Percentiles rank a stretch among this genome's conserved stretches.
phyloP scores from a whole-genome alignment of 1,284 basidiomycete species.

The Lignosus rhinocerotis region DNA sequence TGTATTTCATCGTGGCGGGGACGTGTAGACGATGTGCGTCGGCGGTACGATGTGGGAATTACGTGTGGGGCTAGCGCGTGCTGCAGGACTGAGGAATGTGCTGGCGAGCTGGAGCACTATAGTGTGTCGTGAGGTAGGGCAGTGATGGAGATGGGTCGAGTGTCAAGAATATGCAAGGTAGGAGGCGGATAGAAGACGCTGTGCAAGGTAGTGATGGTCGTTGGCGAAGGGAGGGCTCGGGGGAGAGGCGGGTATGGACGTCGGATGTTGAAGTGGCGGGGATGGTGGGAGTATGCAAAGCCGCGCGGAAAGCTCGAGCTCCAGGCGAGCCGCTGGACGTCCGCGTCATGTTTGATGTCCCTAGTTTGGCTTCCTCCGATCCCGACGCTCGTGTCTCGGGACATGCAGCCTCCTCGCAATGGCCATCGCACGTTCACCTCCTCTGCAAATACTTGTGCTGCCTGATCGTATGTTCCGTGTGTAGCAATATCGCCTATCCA shows the following conservation, averaged over 20 bases:
- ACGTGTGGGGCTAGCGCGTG: neutral
- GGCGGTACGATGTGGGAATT: neutral
- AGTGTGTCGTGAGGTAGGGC: neutral
- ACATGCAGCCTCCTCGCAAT: neutral
- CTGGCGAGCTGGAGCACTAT: neutral
- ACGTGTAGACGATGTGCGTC: neutral
- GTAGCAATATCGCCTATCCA: too few relatives aligned
- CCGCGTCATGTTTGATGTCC: constrained; percentile 12
- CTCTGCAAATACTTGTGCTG: too few relatives aligned
- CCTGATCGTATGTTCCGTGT: too few relatives aligned
- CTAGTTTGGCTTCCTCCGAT: constrained; percentile 21
- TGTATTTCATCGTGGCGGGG: constrained; percentile 76
- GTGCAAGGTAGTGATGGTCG: neutral
- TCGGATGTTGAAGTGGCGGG: neutral
- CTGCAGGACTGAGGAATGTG: constrained; percentile 2
- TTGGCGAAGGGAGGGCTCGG: neutral
- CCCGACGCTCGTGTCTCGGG: constrained; percentile 2
- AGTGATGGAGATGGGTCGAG: neutral
- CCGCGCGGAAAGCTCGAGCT: constrained; percentile 9
- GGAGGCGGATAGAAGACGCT: neutral
- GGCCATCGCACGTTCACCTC: constrained; percentile 17
- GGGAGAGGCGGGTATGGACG: neutral
- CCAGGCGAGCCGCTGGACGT: neutral
- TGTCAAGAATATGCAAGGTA: neutral
- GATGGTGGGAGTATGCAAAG: constrained; percentile 6